phyloP scores from a whole-genome alignment of 208 protist genomes.

The Borovskyia barvae region DNA sequence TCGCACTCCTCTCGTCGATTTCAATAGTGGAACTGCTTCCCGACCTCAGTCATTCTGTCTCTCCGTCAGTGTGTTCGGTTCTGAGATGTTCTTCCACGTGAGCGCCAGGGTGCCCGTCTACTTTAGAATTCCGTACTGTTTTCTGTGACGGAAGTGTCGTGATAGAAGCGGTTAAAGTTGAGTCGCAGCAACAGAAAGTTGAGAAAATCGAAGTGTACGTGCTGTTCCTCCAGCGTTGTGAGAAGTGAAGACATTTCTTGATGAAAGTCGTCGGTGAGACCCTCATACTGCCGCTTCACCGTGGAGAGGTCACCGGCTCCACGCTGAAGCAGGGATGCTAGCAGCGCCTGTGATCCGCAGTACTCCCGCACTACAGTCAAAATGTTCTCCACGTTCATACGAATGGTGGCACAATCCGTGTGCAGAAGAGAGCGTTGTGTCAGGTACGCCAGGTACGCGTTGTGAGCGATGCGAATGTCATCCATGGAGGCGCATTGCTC shows the following conservation, averaged over 20 bases:
- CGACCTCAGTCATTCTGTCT: too few species aligned
- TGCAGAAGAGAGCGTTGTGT: conserved; percentile 65
- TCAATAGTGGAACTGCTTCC: too few species aligned
- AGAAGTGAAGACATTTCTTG: conserved; percentile 60
- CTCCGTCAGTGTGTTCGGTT: too few species aligned
- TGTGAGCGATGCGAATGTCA: conserved; percentile 59
- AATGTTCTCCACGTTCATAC: conserved; percentile 70
- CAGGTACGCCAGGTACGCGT: conserved; percentile 56
- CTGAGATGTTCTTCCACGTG: too few species aligned
- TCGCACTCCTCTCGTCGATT: too few species aligned
- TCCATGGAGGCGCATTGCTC: conserved; percentile 51
- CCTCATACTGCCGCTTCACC: conserved; percentile 54
- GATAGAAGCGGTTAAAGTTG: conserved; percentile 74
- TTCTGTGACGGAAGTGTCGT: conserved; percentile 30
- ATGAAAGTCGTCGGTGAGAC: conserved; percentile 58
- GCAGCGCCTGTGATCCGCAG: conserved; percentile 57
- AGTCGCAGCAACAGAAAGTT: conserved; percentile 72
- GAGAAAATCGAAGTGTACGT: conserved; percentile 67
- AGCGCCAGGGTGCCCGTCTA: too few species aligned
- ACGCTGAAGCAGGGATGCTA: conserved; percentile 58
- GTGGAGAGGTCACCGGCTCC: conserved; percentile 52
- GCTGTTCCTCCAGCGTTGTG: conserved; percentile 63
- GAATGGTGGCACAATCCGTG: conserved; percentile 57
- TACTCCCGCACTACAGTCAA: conserved; percentile 57
- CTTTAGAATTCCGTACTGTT: conserved; percentile 65